phyloP scores from a whole-genome alignment of 2,329 filamentous ascomycete species.

The Aspergillus tanneri region DNA sequence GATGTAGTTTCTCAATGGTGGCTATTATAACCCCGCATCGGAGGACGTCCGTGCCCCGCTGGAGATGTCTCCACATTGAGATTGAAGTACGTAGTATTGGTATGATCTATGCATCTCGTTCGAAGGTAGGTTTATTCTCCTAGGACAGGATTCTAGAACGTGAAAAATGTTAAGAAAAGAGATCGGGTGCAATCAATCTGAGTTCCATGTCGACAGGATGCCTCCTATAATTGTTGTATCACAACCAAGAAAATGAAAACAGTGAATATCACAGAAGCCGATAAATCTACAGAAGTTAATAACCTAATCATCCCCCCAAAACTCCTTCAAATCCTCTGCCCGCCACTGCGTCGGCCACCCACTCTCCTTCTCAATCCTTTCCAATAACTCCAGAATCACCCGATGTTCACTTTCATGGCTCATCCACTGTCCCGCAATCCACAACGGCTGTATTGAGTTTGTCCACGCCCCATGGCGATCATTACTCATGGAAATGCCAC shows the following conservation, averaged over 20 bases:
- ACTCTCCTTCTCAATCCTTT: slow-evolving; percentile 52
- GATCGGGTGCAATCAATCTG: too few relatives aligned
- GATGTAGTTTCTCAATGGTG: neutral
- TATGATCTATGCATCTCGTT: too few relatives aligned
- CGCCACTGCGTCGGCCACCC: slow-evolving; percentile 57
- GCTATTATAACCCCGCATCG: slow-evolving; percentile 1
- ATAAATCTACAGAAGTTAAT: too few relatives aligned
- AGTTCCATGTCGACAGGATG: too few relatives aligned
- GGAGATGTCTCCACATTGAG: too few relatives aligned
- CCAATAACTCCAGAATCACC: slow-evolving; percentile 50
- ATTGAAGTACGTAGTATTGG: too few relatives aligned
- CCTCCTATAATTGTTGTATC: too few relatives aligned
- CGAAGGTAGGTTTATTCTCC: too few relatives aligned
- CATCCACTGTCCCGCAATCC: slow-evolving; percentile 50
- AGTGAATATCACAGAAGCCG: too few relatives aligned
- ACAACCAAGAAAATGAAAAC: too few relatives aligned
- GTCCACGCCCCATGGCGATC: slow-evolving; percentile 50
- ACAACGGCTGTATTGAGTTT: slow-evolving; percentile 49
- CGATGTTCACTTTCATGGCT: slow-evolving; percentile 45
- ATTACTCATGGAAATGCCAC: slow-evolving; percentile 41
- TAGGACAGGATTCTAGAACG: too few relatives aligned
- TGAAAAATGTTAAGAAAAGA: too few relatives aligned
- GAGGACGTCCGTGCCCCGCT: neutral
- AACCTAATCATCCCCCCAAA: slow-evolving; percentile 48
- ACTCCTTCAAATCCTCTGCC: slow-evolving; percentile 52